Base-by-base conservation (phyloP, 1,284 basidiomycete genomes). In the Fomitopsis pinicola region DNA sequence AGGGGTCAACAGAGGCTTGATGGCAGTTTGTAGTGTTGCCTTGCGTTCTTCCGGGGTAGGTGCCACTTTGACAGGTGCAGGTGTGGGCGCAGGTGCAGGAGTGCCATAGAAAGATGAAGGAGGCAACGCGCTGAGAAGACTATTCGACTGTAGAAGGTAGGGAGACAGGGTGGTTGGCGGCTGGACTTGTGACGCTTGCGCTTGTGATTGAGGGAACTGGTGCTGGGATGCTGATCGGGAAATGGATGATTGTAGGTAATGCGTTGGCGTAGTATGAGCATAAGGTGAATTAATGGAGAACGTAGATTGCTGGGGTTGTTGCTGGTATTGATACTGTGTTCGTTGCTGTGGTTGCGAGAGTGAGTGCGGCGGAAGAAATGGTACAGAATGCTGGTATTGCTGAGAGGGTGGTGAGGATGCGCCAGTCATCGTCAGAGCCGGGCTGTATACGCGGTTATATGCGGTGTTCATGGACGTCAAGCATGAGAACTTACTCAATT, bases 161-260 rank as follows among this genome's bases (percentile, higher is more conserved):
- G 89, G 89, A 3, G 87, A 85, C 30, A 89, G 79, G 5, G 86
- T 88, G 64, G 84, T 77, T 69, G 87, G 67, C 9, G 62, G 63
- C 50, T 69, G 68, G 15, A 75, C 64, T 53, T 71, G 69, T 26
- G 77, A 78, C 10, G 62, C 56, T 7, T 66, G 63, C 1, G 65
- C 66, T 35, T 69, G 67, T 6, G 66, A 63, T 55, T 68, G 67
- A n/a, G 74, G 73, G 58, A 76, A 78, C 40, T 77, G 71, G 40
- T 72, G 71, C 45, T 71, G 68, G 22, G 61, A 64, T 56, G 67
- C 64, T 48, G 71, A 67, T 45, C 65, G 68, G 9, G 63, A 64
- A 38, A 66, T 67, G 54, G 69, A 75, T 57, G 64, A 33, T 55
- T 76, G 80, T 59, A 73, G 73, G 65, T 69, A 78, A 62, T 76